Percentiles rank a stretch among this genome's conserved stretches.
phyloP scores from a whole-genome alignment of 176 grass and related monocot species.

The Typha latifolia region DNA sequence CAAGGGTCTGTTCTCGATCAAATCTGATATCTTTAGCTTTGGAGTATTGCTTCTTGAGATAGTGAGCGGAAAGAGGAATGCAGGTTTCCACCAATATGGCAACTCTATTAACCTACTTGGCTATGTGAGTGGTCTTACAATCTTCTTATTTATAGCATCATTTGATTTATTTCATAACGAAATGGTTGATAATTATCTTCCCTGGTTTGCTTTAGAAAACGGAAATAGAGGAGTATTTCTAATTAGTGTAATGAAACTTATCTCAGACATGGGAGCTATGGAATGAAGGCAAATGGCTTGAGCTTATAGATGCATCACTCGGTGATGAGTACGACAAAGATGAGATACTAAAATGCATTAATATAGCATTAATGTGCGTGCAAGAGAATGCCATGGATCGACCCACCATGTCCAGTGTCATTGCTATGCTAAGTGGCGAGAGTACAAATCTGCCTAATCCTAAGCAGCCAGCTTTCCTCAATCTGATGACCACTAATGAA shows the following conservation, averaged over 20 bases:
- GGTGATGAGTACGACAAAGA: not conserved
- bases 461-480: slow-evolving; percentile 3
- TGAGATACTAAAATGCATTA: not conserved
- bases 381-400: not conserved
- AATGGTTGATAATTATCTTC: not conserved
- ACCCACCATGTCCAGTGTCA: not conserved
- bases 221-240: too few species aligned
- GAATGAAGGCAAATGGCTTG: not conserved
- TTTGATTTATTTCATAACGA: too few species aligned
- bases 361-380: not conserved
- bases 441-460: not conserved
- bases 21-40: slow-evolving; percentile 9
- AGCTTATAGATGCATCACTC: not conserved
- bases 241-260: not conserved
- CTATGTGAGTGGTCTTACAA: not conserved
- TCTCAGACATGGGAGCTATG: not conserved
- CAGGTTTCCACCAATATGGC: not conserved
- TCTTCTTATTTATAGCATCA: not conserved
- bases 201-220: too few species aligned
- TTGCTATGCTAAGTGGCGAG: not conserved
- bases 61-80: not conserved
- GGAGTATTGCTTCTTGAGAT: not conserved
- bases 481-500: not conserved
- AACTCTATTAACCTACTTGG: not conserved
- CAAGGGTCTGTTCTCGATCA: not conserved